Conservation (phyloP, 2,329 filamentous ascomycete species). For the Phialemoniopsis sp. region DNA sequence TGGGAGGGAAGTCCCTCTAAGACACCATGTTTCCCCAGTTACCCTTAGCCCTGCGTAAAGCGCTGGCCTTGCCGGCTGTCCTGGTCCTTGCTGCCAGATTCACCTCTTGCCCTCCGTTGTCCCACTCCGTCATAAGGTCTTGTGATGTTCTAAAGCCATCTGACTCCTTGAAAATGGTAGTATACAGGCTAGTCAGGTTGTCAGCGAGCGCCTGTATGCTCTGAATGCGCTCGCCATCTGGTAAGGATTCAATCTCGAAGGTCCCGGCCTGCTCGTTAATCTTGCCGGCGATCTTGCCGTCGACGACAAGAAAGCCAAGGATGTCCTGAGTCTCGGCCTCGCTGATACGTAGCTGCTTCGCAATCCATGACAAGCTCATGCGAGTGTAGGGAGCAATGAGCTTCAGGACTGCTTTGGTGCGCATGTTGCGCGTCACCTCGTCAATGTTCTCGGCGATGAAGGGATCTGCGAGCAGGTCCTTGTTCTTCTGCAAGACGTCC, state of each 20-base stretch:
- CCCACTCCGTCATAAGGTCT: slow-evolving; percentile 26
- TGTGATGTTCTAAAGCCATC: slow-evolving; percentile 56
- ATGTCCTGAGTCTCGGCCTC: slow-evolving; percentile 90
- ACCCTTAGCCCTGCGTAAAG: too few relatives aligned
- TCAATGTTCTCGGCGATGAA: slow-evolving; percentile 99
- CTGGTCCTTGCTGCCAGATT: not conserved
- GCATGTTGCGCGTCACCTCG: slow-evolving; percentile 96
- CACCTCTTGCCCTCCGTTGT: too few relatives aligned
- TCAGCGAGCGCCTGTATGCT: slow-evolving; percentile 70
- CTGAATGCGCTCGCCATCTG: slow-evolving; percentile 68
- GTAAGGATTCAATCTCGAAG: slow-evolving; percentile 72
- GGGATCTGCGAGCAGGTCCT: slow-evolving; percentile 82
- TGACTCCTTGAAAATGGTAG: slow-evolving; percentile 69
- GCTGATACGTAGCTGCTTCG: slow-evolving; percentile 80
- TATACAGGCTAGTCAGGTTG: slow-evolving; percentile 66
- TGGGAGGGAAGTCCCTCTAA: too few relatives aligned
- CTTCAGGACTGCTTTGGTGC: slow-evolving; percentile 90
- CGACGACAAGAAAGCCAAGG: slow-evolving; percentile 87
- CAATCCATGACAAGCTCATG: slow-evolving; percentile 85
- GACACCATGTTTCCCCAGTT: too few relatives aligned
- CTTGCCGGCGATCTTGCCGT: slow-evolving; percentile 79
- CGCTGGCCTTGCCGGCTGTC: too few relatives aligned
- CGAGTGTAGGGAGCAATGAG: slow-evolving; percentile 92
- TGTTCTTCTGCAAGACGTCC: slow-evolving; percentile 79
- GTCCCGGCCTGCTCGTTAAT: slow-evolving; percentile 86